Base-by-base conservation (phyloP, 805 yeast species). In the Candida gorgasii region DNA sequence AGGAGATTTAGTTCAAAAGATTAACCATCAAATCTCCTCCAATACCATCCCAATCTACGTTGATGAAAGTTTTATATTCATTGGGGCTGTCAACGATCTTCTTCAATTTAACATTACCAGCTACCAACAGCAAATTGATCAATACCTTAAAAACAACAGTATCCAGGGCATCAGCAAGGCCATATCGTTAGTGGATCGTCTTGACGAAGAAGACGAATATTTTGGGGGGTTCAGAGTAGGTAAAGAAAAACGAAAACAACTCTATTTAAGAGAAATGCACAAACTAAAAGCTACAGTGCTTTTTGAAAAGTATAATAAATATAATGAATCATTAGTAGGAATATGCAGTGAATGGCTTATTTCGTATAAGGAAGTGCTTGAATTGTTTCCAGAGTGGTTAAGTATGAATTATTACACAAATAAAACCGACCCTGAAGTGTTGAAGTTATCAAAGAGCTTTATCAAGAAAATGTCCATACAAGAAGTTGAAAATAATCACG, bases 321-420 rank as follows among this genome's bases (percentile, higher is more conserved):
- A 57, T 48, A 70, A 64, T 36, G 73, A 68, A 46, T 50, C 75
- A 0, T 50, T 71, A 26, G 70, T 67, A 1, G 72, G 61, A 2
- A 62, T 69, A 13, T 58, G 69, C 9, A 65, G 70, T 3, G 73
- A 69, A 30, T 71, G 76, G 76, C 39, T 69, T 15, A 52, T 69
- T 5, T 55, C 67, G 1, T 63, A 59, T 32, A 47, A 54, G 12
- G 72, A 67, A 40, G 56, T 69, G 1, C 53, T 71, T 12, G 51
- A 51, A 4, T 46, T 69, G 16, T 71, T 67, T 41, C 76, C 76
- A 2, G 67, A 61, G 33, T 71, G 65, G 47, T 46, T 70, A 24
- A 62, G 61, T 49, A 65, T 62, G 1, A 34, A 33, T n/a, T 45
- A 28, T 33, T 46, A 48, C 36, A 24, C 15, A 13, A 22, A 34